Evolutionary conservation across 106 monocot species (phyloP).

Genomic region (Allium sativum): DNA sequence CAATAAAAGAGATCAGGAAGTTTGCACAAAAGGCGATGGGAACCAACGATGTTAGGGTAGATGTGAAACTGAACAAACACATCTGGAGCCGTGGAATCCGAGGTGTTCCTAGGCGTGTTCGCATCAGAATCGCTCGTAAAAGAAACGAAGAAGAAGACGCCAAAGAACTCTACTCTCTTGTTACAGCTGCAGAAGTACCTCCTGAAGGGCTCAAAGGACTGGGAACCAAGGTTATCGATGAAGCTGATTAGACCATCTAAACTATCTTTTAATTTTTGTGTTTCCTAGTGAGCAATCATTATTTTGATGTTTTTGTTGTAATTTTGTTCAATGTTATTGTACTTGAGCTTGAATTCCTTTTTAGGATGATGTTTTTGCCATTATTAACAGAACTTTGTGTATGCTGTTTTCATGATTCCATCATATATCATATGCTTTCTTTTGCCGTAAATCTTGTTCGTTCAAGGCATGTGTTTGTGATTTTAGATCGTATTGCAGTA

Average conservation of each 20-base stretch:
- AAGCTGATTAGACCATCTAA: not conserved
- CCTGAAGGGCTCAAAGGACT: not conserved
- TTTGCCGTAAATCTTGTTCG: too few relatives aligned
- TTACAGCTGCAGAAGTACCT: not conserved
- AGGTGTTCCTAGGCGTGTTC: not conserved
- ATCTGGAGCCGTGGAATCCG: conserved; percentile 1
- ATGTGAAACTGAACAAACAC: conserved; percentile 1
- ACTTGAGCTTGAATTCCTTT: too few relatives aligned
- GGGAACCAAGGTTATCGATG: conserved; percentile 2
- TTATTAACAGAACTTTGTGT: too few relatives aligned
- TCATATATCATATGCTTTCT: too few relatives aligned
- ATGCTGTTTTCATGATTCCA: too few relatives aligned
- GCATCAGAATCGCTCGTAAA: not conserved
- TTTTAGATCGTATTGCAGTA: too few relatives aligned
- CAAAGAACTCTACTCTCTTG: not conserved
- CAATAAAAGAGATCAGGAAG: not conserved
- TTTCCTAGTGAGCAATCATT: too few relatives aligned
- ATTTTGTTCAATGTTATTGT: too few relatives aligned
- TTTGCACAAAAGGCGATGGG: not conserved
- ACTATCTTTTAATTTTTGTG: not conserved
- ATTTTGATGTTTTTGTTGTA: too few relatives aligned
- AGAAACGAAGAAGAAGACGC: not conserved
- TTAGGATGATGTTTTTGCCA: too few relatives aligned
- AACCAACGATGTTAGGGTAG: not conserved
- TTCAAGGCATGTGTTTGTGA: too few relatives aligned